These are phyloP conservation scores for Suhomyces atakaporum DNA, from an alignment of 1,139 yeast species.

Conservation along the genomic window DNA sequence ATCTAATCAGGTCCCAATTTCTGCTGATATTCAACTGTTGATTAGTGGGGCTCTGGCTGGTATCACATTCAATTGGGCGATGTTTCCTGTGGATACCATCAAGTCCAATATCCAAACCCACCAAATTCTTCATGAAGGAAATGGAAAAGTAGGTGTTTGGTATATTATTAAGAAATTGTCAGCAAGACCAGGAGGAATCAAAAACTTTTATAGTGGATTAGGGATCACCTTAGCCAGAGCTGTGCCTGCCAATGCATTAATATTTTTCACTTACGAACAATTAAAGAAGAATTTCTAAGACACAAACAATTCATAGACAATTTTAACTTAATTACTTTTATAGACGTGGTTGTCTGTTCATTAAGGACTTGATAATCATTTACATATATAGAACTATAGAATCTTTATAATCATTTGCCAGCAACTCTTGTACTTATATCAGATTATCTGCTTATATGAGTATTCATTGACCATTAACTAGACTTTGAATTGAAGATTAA, in stretches of 20 bases:
- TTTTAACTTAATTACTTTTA: too few species aligned
- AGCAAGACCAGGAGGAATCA: slow-evolving; percentile 52
- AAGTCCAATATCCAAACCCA: slow-evolving; percentile 85
- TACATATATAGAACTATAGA: too few species aligned
- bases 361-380: too few species aligned
- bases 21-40: slow-evolving; percentile 54
- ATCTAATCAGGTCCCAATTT: slow-evolving; percentile 18
- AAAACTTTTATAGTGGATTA: slow-evolving; percentile 79
- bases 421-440: too few species aligned
- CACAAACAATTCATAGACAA: too few species aligned
- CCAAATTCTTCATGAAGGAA: slow-evolving; percentile 23
- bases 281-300: slow-evolving; percentile 45
- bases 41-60: slow-evolving; percentile 89
- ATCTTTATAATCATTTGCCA: too few species aligned
- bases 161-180: slow-evolving; percentile 32
- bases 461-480: background rate
- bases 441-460: too few species aligned
- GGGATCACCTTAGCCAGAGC: slow-evolving; percentile 82
- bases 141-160: slow-evolving; percentile 8
- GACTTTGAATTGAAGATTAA: background rate
- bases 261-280: slow-evolving; percentile 77
- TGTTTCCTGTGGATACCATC: slow-evolving; percentile 89
- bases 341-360: too few species aligned
- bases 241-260: slow-evolving; percentile 86
- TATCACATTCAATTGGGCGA: slow-evolving; percentile 69